Evolutionary conservation across 2,329 filamentous ascomycete genomes (phyloP), one percentile per base, ranked within the genome.

Genomic region (Plectosphaerella cucumerina): DNA sequence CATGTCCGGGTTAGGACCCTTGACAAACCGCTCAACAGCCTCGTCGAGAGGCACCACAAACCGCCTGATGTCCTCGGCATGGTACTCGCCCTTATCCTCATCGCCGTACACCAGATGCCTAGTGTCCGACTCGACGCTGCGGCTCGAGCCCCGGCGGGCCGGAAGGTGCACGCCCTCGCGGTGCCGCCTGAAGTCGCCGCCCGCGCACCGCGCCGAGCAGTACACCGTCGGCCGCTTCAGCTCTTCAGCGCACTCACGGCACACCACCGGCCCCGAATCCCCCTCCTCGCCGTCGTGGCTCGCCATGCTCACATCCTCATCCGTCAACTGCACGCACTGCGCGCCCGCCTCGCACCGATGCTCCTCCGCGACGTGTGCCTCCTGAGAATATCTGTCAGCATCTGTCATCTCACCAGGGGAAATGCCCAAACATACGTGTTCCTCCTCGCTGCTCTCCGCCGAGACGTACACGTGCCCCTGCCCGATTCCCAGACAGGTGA

Each of bases 381-480:
- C 63, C 74, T 77, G 31, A n/a, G 53, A n/a, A 11, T 9, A 6
- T 46, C 10, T 18, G 35, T 15, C n/a, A 20, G 47, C 10, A 26
- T 44, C 17, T 22, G 17, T 22, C 12, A 9, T 21, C 20, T 22
- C 10, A n/a, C 10, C 9, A 4, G 26, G 11, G 21, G 43, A 5
- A 15, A 9, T 39, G 9, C 3, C 1, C 6, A 33, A 9, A 68
- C 72, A 60, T 61, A 78, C 76, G 46, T 72, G 68, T 47, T 67
- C 69, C 37, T 67, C 63, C 6, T 67, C 60, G 23, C 64, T 65
- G 55, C 75, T 78, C 21, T 63, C 63, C 6, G 71, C 65, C 1
- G 72, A 74, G 59, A 75, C 78, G 55, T 75, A 79, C 8, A 75
- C 60, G 2, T 69, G 56, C 26, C 61, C 62, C 47, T 63, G 60